phyloP scores from a whole-genome alignment of 495 filamentous ascomycete genomes.

The Aspergillus nanangensis region DNA sequence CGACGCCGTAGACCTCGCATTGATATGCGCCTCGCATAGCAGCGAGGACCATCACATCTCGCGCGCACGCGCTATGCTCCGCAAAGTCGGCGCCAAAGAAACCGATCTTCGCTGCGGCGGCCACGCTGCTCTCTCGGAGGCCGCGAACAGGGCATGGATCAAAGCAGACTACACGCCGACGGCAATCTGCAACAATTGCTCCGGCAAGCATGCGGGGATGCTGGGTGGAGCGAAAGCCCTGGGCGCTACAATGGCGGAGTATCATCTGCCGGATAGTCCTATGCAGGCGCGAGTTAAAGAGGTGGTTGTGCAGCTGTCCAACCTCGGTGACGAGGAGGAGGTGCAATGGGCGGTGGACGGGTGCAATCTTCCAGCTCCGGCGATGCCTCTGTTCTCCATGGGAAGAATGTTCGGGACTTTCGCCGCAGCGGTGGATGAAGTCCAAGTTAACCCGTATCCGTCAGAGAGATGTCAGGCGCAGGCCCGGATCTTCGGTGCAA shows the following conservation, averaged over 20 bases:
- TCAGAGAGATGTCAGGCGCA: slow-evolving; percentile 7
- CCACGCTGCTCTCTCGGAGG: slow-evolving; percentile 25
- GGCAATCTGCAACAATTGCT: slow-evolving; percentile 32
- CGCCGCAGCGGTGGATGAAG: slow-evolving; percentile 17
- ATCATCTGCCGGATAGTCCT: slow-evolving; percentile 24
- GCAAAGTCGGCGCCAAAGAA: slow-evolving; percentile 19
- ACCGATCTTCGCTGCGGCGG: slow-evolving; percentile 32
- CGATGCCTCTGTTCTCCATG: slow-evolving; percentile 20
- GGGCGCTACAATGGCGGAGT: slow-evolving; percentile 18
- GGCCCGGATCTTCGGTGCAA: slow-evolving; percentile 26
- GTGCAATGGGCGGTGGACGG: slow-evolving; percentile 33
- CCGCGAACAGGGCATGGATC: slow-evolving; percentile 31
- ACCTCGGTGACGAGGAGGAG: slow-evolving; percentile 9
- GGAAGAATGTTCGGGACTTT: slow-evolving; percentile 24
- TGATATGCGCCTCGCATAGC: slow-evolving; percentile 43
- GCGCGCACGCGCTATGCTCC: slow-evolving; percentile 28
- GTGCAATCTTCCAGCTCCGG: slow-evolving; percentile 36
- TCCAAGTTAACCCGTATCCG: neutral
- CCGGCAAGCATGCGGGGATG: slow-evolving; percentile 40
- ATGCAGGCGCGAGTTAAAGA: slow-evolving; percentile 27
- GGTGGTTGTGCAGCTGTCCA: slow-evolving; percentile 23
- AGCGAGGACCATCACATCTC: slow-evolving; percentile 35
- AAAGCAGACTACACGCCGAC: slow-evolving; percentile 30
- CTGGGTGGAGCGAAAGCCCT: slow-evolving; percentile 30
- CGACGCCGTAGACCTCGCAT: slow-evolving; percentile 32